phyloP scores from a whole-genome alignment of 2,329 filamentous ascomycete genomes.

The Rasamsonia emersonii region DNA sequence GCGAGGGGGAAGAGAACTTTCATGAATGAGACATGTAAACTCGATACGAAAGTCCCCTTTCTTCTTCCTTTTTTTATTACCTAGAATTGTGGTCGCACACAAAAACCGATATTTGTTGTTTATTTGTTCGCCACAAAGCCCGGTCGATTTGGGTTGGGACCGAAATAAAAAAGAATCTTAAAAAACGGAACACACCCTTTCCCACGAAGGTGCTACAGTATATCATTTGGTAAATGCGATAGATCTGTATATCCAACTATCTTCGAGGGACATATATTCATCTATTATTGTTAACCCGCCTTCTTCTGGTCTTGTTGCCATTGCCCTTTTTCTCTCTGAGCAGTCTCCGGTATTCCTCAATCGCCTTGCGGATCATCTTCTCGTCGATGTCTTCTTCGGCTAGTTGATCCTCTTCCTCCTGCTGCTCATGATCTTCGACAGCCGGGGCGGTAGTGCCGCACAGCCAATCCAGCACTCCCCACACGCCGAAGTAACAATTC shows the following conservation, averaged over 20 bases:
- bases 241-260: neutral
- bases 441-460: conserved; percentile 33
- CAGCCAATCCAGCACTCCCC: conserved; percentile 39
- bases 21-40: conserved; percentile 33
- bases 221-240: no score
- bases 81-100: conserved; percentile 25
- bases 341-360: conserved; percentile 24
- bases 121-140: conserved; percentile 21
- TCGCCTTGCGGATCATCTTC: conserved; percentile 22
- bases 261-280: no score
- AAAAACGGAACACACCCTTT: no score
- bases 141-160: conserved; percentile 26
- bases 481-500: conserved; percentile 37
- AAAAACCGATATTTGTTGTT: conserved; percentile 22
- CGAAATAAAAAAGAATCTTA: conserved; percentile 11
- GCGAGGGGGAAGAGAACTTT: conserved; percentile 22
- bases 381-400: conserved; percentile 26
- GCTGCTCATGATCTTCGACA: conserved; percentile 43
- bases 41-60: conserved; percentile 28
- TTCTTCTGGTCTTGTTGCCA: conserved; percentile 6
- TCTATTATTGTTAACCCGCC: conserved; percentile 7
- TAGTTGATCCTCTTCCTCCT: no score
- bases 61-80: conserved; percentile 14
- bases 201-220: no score
- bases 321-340: conserved; percentile 6